Conservation (phyloP, 2,329 filamentous ascomycete species). For the Hymenoscyphus fructigenus region DNA sequence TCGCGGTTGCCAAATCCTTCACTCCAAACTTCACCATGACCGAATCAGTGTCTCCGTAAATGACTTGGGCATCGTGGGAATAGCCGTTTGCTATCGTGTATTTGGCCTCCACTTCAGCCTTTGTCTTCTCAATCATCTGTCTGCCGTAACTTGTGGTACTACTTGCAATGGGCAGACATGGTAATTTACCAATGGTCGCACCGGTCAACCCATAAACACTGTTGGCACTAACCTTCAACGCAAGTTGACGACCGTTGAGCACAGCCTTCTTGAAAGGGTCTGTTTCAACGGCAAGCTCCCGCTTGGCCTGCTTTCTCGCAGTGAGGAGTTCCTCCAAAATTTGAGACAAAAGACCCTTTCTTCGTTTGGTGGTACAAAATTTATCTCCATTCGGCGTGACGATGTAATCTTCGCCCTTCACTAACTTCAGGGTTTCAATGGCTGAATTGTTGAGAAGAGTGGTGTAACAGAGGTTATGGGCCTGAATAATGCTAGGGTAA, state of each 20-base stretch:
- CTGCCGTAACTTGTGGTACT: slow-evolving; percentile 96
- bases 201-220: slow-evolving; percentile 97
- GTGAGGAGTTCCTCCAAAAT: slow-evolving; percentile 90
- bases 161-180: slow-evolving; percentile 91
- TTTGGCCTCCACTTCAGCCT: slow-evolving; percentile 85
- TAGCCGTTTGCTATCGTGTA: slow-evolving; percentile 96
- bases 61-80: slow-evolving; percentile 89
- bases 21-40: slow-evolving; percentile 99
- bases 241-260: slow-evolving; percentile 92
- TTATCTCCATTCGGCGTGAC: slow-evolving; percentile 91
- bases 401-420: slow-evolving; percentile 93
- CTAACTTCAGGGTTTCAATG: slow-evolving; percentile 72
- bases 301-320: slow-evolving; percentile 94
- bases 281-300: slow-evolving; percentile 81
- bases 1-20: slow-evolving; percentile 79
- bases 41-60: slow-evolving; percentile 98
- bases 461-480: slow-evolving; percentile 97
- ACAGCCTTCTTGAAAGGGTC: slow-evolving; percentile 98
- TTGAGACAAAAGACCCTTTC: slow-evolving; percentile 89
- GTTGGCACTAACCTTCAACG: slow-evolving; percentile 95
- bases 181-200: slow-evolving; percentile 92
- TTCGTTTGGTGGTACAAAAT: slow-evolving; percentile 83
- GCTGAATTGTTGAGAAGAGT: slow-evolving; percentile 79
- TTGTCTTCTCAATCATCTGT: slow-evolving; percentile 98
- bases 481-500: slow-evolving; percentile 98